Evolutionary conservation across 1,284 basidiomycete species (phyloP), one percentile per base, ranked within the genome.

Genomic region (Athelia psychrophila): DNA sequence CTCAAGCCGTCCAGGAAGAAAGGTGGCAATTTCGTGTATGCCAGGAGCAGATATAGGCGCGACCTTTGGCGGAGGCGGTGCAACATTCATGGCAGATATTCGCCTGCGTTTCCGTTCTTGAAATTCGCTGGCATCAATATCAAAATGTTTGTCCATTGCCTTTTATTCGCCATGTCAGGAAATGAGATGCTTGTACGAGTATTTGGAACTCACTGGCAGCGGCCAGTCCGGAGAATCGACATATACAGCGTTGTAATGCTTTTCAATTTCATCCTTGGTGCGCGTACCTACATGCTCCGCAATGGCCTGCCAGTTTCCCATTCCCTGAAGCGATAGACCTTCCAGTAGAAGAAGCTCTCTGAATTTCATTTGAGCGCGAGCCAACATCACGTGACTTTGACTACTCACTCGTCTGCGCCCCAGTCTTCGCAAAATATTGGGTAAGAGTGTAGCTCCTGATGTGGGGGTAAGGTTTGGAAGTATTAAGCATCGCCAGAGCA

Each of bases 301-400:
- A 48, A 97, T 93, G 64, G 96, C 95, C 64, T 91, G 87, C 96
- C 96, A 99, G 69, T 98, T 99, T 13, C 97, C 97, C 20, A 99
- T 71, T 1, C 96, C 96, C 63, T 95, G 92, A 32, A 85, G 80
- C 27, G 92, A 83, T 51, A 95, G 87, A 10, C 95, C 97, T 54
- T 97, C 94, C 49, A 98, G 79, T 30, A 99, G 77, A 10, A 98
- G 75, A 2, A 98, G 77, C 68, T 99, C 97, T 71, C 91, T 93
- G 56, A 12, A 49, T 35, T 53, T 45, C 27, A 23, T 44, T 55
- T 52, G 49, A 53, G 19, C 25, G 20, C 42, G 20, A 24, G 49
- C 32, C n/a, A 47, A 48, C 22, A 49, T 2, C 4, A 18, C 35
- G 42, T 22, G 32, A 33, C 27, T 44, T 22, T 20, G 22, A 49